Evolutionary conservation across 768 basidiomycete genomes (phyloP), one percentile per base, ranked within the genome.

Genomic region (Lyophyllum shimeji): DNA sequence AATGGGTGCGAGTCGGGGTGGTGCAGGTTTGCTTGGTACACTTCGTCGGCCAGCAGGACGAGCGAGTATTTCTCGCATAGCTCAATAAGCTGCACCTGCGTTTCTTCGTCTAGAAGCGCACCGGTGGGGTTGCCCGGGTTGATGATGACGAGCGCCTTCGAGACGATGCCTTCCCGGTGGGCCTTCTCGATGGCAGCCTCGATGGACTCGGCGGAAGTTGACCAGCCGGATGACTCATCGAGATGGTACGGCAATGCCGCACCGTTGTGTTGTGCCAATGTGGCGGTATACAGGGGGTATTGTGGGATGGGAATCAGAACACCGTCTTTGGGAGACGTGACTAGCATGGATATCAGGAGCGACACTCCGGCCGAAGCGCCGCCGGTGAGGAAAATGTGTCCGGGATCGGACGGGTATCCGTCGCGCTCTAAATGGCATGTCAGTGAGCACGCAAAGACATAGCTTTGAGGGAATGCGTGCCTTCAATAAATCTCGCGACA

Each of bases 91-190:
- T 81, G 74, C 54, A 79, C 75, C 79, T 94, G 90, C 20, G 89
- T 90, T 25, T 71, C 60, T 55, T 83, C 77, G 60, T 86, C 82
- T 11, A 99, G 82, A 49, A 96, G 80, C 3, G 88, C 84, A 40
- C 96, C 97, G 0, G 97, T 98, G 20, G 97, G 96, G 75, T 98
- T 99, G 21, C 96, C 96, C 0, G 96, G 96, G 76, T 99, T 99
- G 80, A 99, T 98, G 65, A 99, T 83, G 59, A 98, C 96, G 55
- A 99, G 82, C 5, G 89, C 94, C 64, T 89, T 93, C 48, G 93
- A 80, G 5, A 73, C 71, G 25, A 82, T 76, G 60, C 87, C 87
- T 17, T 86, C 80, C 55, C 75, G 72, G 25, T 78, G 73, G 1
- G 90, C 90, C 33, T 85, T 81, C 13, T 81, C 74, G 58, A 98